A percentile compares a stretch with the other conserved stretches of the same genome.
These are phyloP conservation scores for Triangularia verruculosa DNA, from an alignment of 2,329 filamentous ascomycete species.

Conservation along the genomic window DNA sequence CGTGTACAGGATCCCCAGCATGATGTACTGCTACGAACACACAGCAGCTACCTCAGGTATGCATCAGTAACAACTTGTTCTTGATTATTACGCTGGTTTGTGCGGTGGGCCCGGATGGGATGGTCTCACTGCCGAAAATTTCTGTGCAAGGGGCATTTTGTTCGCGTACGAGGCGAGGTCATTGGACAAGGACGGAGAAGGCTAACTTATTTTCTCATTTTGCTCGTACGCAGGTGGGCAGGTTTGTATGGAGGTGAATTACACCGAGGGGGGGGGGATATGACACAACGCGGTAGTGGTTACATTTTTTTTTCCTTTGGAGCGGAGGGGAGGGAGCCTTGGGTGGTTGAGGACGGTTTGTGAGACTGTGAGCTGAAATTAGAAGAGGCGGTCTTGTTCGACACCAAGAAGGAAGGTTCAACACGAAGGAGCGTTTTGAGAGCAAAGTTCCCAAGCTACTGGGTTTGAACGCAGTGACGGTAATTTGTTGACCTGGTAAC, in stretches of 20 bases:
- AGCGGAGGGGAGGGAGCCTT: background rate
- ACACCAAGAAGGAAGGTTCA: background rate
- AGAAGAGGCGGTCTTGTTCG: background rate
- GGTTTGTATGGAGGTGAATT: background rate
- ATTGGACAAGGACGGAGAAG: background rate
- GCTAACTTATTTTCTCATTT: background rate
- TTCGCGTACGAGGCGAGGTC: background rate
- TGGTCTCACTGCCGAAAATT: background rate
- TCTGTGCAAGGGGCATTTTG: background rate
- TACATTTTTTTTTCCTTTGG: too few relatives aligned
- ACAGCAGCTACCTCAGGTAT: background rate
- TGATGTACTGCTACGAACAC: background rate
- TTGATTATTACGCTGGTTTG: background rate
- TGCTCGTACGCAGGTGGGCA: background rate
- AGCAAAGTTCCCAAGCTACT: background rate
- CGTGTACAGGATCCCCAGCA: background rate
- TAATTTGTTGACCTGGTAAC: too few relatives aligned
- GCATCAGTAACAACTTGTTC: too few relatives aligned
- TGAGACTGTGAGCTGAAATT: background rate
- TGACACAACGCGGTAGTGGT: background rate
- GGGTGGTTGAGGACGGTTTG: background rate
- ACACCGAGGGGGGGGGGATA: background rate
- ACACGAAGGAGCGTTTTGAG: background rate
- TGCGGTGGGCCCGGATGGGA: background rate
- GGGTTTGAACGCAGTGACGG: background rate